phyloP scores from a whole-genome alignment of 225 moss, liverwort and hornwort genomes.

The Pseudisothecium myosuroides region DNA sequence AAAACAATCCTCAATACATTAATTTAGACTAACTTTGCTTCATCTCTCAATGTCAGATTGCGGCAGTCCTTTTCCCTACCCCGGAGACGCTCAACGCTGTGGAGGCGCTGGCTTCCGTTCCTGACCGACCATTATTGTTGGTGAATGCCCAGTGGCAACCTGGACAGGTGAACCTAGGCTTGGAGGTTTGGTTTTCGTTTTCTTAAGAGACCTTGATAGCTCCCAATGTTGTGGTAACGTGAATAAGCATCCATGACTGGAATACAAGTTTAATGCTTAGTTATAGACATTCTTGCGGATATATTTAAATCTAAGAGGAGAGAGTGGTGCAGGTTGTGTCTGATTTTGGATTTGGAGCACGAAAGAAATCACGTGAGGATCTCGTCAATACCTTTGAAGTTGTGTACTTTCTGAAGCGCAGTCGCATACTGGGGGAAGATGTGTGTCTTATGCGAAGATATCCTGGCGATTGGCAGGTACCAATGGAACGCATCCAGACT shows the following conservation, averaged over 20 bases:
- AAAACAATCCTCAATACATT: background rate
- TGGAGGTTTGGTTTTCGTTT: background rate
- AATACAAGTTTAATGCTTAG: background rate
- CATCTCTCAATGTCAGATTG: slow-evolving; percentile 25
- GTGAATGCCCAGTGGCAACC: slow-evolving; percentile 87
- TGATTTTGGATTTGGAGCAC: slow-evolving; percentile 83
- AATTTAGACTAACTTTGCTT: background rate
- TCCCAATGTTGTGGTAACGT: background rate
- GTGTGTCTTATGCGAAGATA: slow-evolving; percentile 72
- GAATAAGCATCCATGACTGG: background rate
- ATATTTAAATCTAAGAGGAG: background rate
- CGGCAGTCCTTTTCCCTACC: slow-evolving; percentile 76
- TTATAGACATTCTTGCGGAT: background rate
- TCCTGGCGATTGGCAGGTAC: slow-evolving; percentile 89
- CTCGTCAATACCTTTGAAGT: slow-evolving; percentile 64
- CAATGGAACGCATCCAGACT: background rate
- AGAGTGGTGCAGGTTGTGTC: slow-evolving; percentile 50
- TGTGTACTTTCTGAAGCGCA: slow-evolving; percentile 69
- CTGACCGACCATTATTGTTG: slow-evolving; percentile 58
- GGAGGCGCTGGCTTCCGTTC: slow-evolving; percentile 36
- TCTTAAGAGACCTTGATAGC: background rate
- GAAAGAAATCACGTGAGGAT: slow-evolving; percentile 52
- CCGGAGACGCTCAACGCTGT: slow-evolving; percentile 52
- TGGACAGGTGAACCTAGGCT: slow-evolving; percentile 51
- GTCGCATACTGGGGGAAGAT: slow-evolving; percentile 83